Base-by-base conservation (phyloP, 176 grass and related monocot genomes). In the Oryza rufipogon region DNA sequence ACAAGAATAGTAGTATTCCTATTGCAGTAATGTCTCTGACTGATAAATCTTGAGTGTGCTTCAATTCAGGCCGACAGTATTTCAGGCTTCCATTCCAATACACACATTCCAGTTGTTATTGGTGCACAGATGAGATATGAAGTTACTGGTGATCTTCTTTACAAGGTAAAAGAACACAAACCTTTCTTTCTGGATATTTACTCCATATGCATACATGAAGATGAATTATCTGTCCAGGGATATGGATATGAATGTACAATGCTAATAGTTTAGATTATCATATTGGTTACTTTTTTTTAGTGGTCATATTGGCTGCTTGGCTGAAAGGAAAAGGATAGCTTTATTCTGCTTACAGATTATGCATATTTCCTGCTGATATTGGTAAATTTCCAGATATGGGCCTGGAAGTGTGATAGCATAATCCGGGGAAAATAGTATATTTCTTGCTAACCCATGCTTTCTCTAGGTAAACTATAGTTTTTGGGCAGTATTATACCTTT, bases 41-140 rank as follows among this genome's bases (percentile, higher is more conserved):
- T 86, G 60, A 68, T 83, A 69, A 0, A 10, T 47, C 79, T 78
- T 36, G 54, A 75, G 10, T 66, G n/a, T 75, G 28, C 28, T 63
- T 83, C 1, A 0, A 26, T 90, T 86, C 83, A 98, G 96, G 93
- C 91, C 81, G 96, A 95, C 76, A 95, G 87, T 73, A 76, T 98
- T 80, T 92, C 96, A 16, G 83, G 83, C 13, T 98, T 98, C 33
- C 96, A 98, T 92, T 72, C 91, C 66, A 98, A 98, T 83, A 98
- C 96, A 9, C 96, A 98, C 42, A 98, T 98, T 76, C 96, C 93
- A 63, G 80, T 98, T 78, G 93, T 98, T 51, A 54, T 98, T 58
- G 96, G 96, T 34, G 93, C 85, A 0, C 96, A 98, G 81, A 98
- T 93, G 96, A 84, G 93, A 60, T 98, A 95, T 89, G 96, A 98